Evolutionary conservation across 2,329 filamentous ascomycete species (phyloP), one percentile per base, ranked within the genome.

Genomic region (Didymella pomorum): DNA sequence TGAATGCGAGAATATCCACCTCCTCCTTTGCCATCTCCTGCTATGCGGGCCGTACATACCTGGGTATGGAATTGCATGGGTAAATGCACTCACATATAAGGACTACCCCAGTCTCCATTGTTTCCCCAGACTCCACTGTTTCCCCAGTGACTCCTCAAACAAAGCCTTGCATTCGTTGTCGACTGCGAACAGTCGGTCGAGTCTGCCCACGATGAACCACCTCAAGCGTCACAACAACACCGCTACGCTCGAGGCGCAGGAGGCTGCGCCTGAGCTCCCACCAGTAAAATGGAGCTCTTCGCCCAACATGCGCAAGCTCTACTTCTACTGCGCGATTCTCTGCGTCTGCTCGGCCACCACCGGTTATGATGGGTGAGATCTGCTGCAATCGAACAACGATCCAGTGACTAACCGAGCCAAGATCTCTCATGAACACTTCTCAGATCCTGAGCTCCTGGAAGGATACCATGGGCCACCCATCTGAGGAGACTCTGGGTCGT

Each of bases 341-440:
- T 82, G 79, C 59, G 68, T 83, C 62, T 81, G 79, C 42, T 84
- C 82, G 16, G 82, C 83, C 28, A 83, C 82, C 37, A 84, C 82
- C 74, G 21, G 60, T 81, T 56, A 79, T 80, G 74, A 66, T 79
- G 53, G 35, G 79, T 28, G 79, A 76, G 33, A 77, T 74, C 9
- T 46, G 6, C 16, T 35, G 16, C 16, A 8, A 35, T 8, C 31
- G 9, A 8, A 2, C 16, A 16, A 35, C 16, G 16, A n/a, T 35
- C 16, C 31, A 35, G 31, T n/a, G 31, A n/a, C 31, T 35, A n/a
- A 35, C 31, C 8, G 12, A 6, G 31, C 31, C 8, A 31, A 35
- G 31, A 35, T 35, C 31, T 8, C 31, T 35, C 31, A 35, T 35
- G 31, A 35, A 35, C 31, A 35, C 31, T n/a, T 35, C 31, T 35